phyloP scores from a whole-genome alignment of 140 eudicot genomes.

The Bidens hawaiensis region DNA sequence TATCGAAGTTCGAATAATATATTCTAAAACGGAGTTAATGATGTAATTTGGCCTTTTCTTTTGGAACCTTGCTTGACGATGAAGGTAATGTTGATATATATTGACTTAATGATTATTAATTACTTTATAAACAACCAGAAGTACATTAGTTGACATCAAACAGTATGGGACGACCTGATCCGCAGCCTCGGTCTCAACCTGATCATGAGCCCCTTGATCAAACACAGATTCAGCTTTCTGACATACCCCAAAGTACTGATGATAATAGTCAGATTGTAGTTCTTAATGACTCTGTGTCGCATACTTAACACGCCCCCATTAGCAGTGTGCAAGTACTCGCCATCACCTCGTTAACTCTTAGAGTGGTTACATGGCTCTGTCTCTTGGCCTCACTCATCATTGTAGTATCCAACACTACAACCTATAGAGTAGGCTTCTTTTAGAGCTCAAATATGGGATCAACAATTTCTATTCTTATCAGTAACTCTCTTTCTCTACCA shows the following conservation, averaged over 20 bases:
- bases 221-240: constrained; percentile 22
- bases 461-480: constrained; percentile 27
- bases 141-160: background rate
- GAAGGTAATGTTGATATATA: background rate
- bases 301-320: constrained; percentile 3
- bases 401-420: constrained; percentile 23
- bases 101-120: background rate
- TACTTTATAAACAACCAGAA: background rate
- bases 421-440: constrained; percentile 3
- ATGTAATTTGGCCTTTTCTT: constrained; percentile 22
- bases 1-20: background rate
- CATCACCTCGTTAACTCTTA: constrained; percentile 10
- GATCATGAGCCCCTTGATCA: constrained; percentile 17
- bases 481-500: constrained; percentile 16
- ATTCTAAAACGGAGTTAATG: constrained; percentile 10
- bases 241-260: constrained; percentile 9
- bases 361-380: constrained; percentile 24
- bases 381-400: constrained; percentile 28
- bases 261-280: constrained; percentile 20
- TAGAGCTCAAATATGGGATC: constrained; percentile 6
- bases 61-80: constrained; percentile 8
- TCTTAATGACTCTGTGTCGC: constrained; percentile 7
- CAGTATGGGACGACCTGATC: constrained; percentile 27
- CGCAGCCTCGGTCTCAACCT: constrained; percentile 16
- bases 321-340: constrained; percentile 1